Conservation (phyloP, 305 asterid genomes). For the Nicotiana rustica region DNA sequence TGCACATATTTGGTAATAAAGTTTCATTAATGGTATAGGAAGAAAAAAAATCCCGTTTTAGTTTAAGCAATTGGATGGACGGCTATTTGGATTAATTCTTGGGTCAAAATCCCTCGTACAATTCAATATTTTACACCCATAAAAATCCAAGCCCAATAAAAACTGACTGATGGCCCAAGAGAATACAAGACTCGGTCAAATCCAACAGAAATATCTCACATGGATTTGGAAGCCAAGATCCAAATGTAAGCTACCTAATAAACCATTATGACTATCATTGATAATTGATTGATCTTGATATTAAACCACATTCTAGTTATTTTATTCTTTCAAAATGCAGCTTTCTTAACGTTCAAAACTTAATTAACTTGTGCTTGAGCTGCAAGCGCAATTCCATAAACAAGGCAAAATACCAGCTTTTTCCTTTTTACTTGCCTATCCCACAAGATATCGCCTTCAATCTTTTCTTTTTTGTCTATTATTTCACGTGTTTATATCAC, state of each 20-base stretch:
- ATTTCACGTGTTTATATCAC: neutral
- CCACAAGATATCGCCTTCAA: neutral
- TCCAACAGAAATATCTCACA: constrained; percentile 24
- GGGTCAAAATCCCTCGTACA: too few species aligned
- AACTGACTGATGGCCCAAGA: neutral
- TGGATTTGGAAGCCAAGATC: constrained; percentile 18
- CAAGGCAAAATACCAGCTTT: neutral
- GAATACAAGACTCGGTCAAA: neutral
- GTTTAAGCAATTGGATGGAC: too few species aligned
- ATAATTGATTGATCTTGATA: neutral
- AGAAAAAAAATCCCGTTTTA: too few species aligned
- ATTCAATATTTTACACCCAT: neutral
- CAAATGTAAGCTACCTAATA: neutral
- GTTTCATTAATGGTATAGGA: too few species aligned
- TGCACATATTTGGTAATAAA: too few species aligned
- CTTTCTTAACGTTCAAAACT: neutral
- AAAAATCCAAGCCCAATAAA: neutral
- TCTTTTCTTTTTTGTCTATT: neutral
- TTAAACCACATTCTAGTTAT: neutral
- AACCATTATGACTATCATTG: neutral
- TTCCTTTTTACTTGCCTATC: constrained; percentile 1
- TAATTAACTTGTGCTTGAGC: neutral
- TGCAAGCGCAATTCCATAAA: neutral
- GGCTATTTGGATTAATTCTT: too few species aligned
- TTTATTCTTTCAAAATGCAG: too few species aligned